Evolutionary conservation across 78 protist genomes (phyloP), one percentile per base, ranked within the genome.

Genomic region (slime mould (Dictyostelium discoideum)): DNA sequence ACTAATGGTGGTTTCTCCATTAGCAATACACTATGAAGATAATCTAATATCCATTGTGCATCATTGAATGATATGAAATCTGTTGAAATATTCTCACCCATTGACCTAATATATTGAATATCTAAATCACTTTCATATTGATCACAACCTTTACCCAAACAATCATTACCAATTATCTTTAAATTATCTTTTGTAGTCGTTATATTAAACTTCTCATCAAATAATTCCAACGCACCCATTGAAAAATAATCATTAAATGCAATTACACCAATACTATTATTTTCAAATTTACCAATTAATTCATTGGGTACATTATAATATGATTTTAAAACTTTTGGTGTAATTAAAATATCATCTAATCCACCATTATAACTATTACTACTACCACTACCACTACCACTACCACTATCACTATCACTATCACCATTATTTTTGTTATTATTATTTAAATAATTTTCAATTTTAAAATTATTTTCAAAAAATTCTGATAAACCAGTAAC

Each of bases 21-120:
- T 3, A 3, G 0, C 5, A 69, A 2, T 10, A 93, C 48, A 39
- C 18, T 26, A 18, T 18, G 8, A 42, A 84, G 57, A 39, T 26
- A 93, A 46, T 93, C 92, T 29, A 93, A 46, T 84, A 93, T 65
- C 96, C 96, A 93, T 83, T 93, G 54, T 20, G 88, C 93, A 20
- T 80, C 84, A 20, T 40, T 48, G 37, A 86, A 92, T 50, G 63
- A 18, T 6, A 86, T 74, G 83, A 93, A 93, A 83, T 77, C 74
- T 13, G 87, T 85, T 5, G 85, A 10, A 24, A 88, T 79, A 18
- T 40, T 40, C n/a, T 48, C n/a, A 48, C 85, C 97, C 86, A 95
- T 89, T 40, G 96, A 77, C 5, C 90, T 80, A 3, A 72, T 54
- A 89, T 93, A 93, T 48, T 86, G 93, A 20, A 93, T 32, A 73